Base-by-base conservation (phyloP, 495 filamentous ascomycete species). In the Hyphodiscus hymeniophilus region DNA sequence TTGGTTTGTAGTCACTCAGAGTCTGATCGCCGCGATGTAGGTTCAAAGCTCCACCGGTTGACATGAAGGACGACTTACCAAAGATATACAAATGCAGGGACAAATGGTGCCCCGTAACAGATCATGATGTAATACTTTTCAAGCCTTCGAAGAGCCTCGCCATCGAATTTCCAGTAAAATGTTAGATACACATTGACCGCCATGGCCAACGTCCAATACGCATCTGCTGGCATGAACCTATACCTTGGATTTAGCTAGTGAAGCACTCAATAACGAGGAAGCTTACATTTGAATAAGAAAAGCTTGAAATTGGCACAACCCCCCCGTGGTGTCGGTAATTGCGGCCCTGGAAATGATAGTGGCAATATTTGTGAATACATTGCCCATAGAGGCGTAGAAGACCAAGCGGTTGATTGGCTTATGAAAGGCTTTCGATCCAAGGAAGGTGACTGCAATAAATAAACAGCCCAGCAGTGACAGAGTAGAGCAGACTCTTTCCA, bases 361-460 rank as follows among this genome's bases (percentile, higher is more conserved):
- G 3, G 82, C 89, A 13, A 89, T 73, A 63, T 87, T 92, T 42
- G 83, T 80, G 63, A 89, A 69, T 30, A 91, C 70, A 56, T 95
- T 95, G 28, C 87, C 89, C 58, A 88, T 86, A 3, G 82, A 83
- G 2, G 89, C 88, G 59, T 82, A 90, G 63, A 94, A 94, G 8
- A 91, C 77, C 3, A 95, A 69, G 3, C 88, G 76, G 57, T 94
- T 94, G 66, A 95, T 89, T n/a, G 89, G 87, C 64, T 90, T 89
- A 49, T 82, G 77, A 56, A 87, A 85, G 30, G 72, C 66, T 17
- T 66, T 66, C 8, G 70, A 82, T 13, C 67, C 51, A 13, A 77
- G 60, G 53, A 89, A 94, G 28, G 88, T 89, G 42, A 71, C 47
- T 26, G 92, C 26, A 42, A 94, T 83, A 60, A 92, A 82, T 36